phyloP scores from a whole-genome alignment of 2,329 filamentous ascomycete genomes.

The Aciculosporium take region DNA sequence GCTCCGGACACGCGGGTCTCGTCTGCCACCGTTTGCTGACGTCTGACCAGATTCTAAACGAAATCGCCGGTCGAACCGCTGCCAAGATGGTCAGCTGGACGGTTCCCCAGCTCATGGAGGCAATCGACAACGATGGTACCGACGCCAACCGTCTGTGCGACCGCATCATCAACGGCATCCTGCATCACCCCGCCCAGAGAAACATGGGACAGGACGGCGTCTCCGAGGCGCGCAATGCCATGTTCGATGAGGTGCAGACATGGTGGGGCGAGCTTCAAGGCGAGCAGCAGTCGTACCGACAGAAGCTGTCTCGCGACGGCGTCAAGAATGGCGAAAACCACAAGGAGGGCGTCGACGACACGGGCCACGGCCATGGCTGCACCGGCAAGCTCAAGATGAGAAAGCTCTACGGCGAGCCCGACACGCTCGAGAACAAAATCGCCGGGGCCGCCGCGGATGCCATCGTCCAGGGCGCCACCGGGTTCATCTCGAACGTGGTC shows the following conservation, averaged over 20 bases:
- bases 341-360: conserved; percentile 70
- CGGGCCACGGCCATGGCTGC: conserved; percentile 75
- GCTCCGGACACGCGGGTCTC: too few relatives aligned
- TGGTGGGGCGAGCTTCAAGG: conserved; percentile 67
- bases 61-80: conserved; percentile 71
- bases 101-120: conserved; percentile 76
- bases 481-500: conserved; percentile 33
- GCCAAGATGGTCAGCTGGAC: conserved; percentile 69
- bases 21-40: not conserved
- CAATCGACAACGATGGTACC: conserved; percentile 64
- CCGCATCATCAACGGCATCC: conserved; percentile 66
- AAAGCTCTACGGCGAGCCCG: conserved; percentile 41
- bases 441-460: conserved; percentile 40
- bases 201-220: conserved; percentile 55
- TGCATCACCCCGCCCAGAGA: conserved; percentile 78
- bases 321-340: conserved; percentile 71
- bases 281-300: conserved; percentile 50
- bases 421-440: conserved; percentile 41
- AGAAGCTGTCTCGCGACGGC: conserved; percentile 63
- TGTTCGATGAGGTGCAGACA: conserved; percentile 66
- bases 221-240: conserved; percentile 54
- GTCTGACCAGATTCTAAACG: conserved; percentile 60
- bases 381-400: conserved; percentile 64
- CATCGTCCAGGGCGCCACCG: conserved; percentile 43
- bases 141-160: conserved; percentile 58